Evolutionary conservation across 371 early-diverging fungal genomes (phyloP).

Genomic region (Rhizopus arrhizus): DNA sequence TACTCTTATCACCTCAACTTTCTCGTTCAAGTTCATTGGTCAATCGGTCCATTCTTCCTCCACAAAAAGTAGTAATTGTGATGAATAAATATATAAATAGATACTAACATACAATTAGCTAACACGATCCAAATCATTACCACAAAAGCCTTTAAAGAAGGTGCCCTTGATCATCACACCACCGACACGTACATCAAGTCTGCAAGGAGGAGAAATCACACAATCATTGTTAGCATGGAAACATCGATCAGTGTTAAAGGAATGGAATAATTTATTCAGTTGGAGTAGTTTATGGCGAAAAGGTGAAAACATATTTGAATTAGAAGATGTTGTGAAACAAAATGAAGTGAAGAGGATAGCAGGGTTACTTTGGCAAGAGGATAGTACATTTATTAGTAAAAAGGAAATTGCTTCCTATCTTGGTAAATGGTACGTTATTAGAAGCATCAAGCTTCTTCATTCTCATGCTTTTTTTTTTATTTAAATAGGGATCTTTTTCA

Average conservation of each 20-base stretch:
- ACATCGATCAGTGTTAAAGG: constrained; percentile 24
- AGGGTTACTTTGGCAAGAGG: constrained; percentile 36
- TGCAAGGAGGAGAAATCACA: background rate
- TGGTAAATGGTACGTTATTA: constrained; percentile 31
- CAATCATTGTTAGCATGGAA: constrained; percentile 35
- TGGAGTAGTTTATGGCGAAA: constrained; percentile 16
- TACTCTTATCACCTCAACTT: no score
- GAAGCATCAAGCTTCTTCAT: no score
- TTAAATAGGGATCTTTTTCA: constrained; percentile 43
- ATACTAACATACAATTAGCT: background rate
- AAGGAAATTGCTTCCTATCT: constrained; percentile 37
- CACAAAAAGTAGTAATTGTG: background rate
- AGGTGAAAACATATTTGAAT: constrained; percentile 22
- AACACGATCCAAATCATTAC: constrained; percentile 19
- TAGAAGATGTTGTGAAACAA: constrained; percentile 14
- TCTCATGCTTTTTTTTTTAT: background rate
- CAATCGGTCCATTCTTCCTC: background rate
- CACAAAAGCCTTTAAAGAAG: constrained; percentile 4
- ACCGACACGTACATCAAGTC: constrained; percentile 22
- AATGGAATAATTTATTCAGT: constrained; percentile 23
- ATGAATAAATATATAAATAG: background rate
- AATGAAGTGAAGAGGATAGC: constrained; percentile 5
- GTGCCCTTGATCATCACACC: constrained; percentile 3
- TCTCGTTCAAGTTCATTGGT: background rate
- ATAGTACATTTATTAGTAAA: constrained; percentile 12